These are phyloP conservation scores for Thalassiosira oceanica DNA, from an alignment of 352 stramenopile genomes.

Conservation along the genomic window DNA sequence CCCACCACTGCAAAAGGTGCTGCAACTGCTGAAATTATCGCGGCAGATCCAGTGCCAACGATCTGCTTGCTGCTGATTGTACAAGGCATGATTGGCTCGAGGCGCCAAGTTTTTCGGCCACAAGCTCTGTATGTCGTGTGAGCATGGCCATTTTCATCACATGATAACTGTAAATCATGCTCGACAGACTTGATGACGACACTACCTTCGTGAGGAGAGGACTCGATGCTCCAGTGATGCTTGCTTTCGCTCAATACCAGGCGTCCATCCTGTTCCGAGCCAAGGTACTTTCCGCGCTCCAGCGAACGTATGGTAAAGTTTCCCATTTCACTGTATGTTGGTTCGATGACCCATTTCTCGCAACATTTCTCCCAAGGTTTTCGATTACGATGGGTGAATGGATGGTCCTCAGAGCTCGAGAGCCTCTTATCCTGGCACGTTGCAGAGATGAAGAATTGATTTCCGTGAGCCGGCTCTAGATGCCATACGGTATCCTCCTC, in stretches of 20 bases:
- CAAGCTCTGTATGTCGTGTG: conserved; percentile 3
- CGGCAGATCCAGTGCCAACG: conserved; percentile 9
- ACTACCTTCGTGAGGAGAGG: conserved; percentile 9
- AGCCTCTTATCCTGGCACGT: conserved; percentile 26
- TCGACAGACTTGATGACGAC: conserved; percentile 16
- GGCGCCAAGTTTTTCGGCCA: conserved; percentile 12
- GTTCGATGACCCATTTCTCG: conserved; percentile 41
- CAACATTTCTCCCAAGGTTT: conserved; percentile 35
- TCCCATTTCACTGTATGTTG: conserved; percentile 3
- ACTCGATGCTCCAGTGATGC: conserved; percentile 19
- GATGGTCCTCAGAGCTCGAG: conserved; percentile 14
- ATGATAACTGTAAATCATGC: conserved; percentile 6
- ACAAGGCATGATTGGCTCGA: conserved; percentile 35
- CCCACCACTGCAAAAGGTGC: conserved; percentile 81
- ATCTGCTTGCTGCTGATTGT: conserved; percentile 28
- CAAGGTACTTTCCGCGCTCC: conserved; percentile 34
- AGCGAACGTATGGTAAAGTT: conserved; percentile 25
- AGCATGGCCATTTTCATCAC: conserved; percentile 11
- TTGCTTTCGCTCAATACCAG: conserved; percentile 10
- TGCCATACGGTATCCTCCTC: conserved; percentile 27
- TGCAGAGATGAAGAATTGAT: conserved; percentile 30
- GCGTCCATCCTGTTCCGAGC: conserved; percentile 5
- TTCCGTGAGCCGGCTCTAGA: conserved; percentile 22
- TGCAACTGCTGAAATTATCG: conserved; percentile 55
- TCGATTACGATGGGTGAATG: conserved; percentile 8